phyloP scores from a whole-genome alignment of 2,329 filamentous ascomycete genomes.

The Colletotrichum sp. region DNA sequence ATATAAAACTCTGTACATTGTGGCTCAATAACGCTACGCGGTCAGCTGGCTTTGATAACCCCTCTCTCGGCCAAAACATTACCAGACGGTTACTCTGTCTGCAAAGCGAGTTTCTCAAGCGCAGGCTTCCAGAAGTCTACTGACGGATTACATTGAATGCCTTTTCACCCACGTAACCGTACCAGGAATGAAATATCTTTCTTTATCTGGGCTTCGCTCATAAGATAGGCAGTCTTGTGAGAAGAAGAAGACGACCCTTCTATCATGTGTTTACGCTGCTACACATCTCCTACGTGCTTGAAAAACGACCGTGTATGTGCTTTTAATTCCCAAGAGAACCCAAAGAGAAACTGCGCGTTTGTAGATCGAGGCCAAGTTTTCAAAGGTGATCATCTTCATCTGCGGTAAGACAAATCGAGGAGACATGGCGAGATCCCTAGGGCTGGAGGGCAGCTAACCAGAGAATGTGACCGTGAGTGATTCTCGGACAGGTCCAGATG shows the following conservation, averaged over 20 bases:
- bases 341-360: neutral
- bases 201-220: too few relatives aligned
- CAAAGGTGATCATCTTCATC: neutral
- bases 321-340: neutral
- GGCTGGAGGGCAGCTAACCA: neutral
- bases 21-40: neutral
- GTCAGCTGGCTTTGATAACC: neutral
- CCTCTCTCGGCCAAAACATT: neutral
- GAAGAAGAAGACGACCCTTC: too few relatives aligned
- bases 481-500: neutral
- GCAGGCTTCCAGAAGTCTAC: too few relatives aligned
- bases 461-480: neutral
- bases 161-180: neutral
- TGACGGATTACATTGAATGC: accelerated
- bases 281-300: too few relatives aligned
- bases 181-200: too few relatives aligned
- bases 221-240: too few relatives aligned
- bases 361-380: neutral
- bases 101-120: neutral
- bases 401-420: neutral
- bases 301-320: neutral
- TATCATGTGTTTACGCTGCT: too few relatives aligned
- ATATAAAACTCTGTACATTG: too few relatives aligned
- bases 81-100: neutral
- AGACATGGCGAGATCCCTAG: neutral